Conservation (phyloP, 1,284 basidiomycete species). For the Ceratobasidium sp. region DNA sequence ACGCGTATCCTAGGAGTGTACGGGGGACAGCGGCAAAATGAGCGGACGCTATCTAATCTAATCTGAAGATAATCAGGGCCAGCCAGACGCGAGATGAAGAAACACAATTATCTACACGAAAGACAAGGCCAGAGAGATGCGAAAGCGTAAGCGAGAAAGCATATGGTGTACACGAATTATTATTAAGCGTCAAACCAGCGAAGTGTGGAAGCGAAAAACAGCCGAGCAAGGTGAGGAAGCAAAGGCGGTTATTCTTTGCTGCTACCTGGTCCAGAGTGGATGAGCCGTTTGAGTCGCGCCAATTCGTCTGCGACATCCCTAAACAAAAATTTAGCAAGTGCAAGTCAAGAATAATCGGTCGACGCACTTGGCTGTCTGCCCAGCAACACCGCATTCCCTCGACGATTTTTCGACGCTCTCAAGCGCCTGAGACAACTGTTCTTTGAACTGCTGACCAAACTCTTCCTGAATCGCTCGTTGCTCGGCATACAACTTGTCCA, state of each 20-base stretch:
- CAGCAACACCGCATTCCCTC: slow-evolving; percentile 62
- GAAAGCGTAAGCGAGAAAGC: slow-evolving; percentile 15
- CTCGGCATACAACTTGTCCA: slow-evolving; percentile 56
- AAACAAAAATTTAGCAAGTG: slow-evolving; percentile 37
- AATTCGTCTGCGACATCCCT: slow-evolving; percentile 68
- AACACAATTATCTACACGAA: slow-evolving; percentile 7
- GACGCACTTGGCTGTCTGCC: slow-evolving; percentile 66
- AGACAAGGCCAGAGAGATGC: background rate
- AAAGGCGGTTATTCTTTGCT: background rate
- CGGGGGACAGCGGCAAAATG: background rate
- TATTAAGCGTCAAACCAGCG: background rate
- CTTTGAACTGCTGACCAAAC: slow-evolving; percentile 60
- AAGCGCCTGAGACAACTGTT: slow-evolving; percentile 50
- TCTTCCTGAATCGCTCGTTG: slow-evolving; percentile 57
- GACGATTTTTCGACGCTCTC: slow-evolving; percentile 62
- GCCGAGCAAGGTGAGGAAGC: background rate
- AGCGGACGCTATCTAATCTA: slow-evolving; percentile 30
- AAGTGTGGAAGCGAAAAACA: background rate
- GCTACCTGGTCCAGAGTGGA: slow-evolving; percentile 56
- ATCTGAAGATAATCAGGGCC: slow-evolving; percentile 6
- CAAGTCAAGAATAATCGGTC: slow-evolving; percentile 11
- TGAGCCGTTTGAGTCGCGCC: slow-evolving; percentile 68
- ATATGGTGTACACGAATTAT: slow-evolving; percentile 19
- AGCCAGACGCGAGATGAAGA: slow-evolving; percentile 6
- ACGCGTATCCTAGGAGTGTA: slow-evolving; percentile 33